A percentile compares a stretch with the other conserved stretches of the same genome.
Evolutionary conservation across 352 stramenopile genomes (phyloP).

Genomic region (Globisporangium cylindrosporum): DNA sequence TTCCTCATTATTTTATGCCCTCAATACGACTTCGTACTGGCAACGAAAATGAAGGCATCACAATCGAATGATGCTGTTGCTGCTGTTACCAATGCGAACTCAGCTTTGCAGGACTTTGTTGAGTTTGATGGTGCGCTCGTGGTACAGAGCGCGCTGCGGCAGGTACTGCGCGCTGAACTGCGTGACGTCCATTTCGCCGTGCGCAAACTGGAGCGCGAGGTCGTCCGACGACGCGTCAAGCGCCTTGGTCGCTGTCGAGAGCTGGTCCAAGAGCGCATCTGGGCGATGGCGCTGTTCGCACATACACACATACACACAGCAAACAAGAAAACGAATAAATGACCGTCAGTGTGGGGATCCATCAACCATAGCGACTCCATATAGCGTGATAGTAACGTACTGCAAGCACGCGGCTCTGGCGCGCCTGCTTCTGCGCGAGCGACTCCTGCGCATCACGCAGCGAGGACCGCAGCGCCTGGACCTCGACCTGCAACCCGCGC

Average conservation of each 20-base stretch:
- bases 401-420: conserved; percentile 63
- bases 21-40: background rate
- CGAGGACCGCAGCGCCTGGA: conserved; percentile 41
- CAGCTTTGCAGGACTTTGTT: conserved; percentile 46
- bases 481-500: conserved; percentile 45
- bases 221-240: conserved; percentile 72
- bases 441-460: conserved; percentile 53
- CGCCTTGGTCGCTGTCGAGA: conserved; percentile 52
- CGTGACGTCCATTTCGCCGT: conserved; percentile 68
- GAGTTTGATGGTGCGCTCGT: conserved; percentile 76
- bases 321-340: background rate
- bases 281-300: conserved; percentile 53
- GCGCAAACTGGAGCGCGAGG: conserved; percentile 63
- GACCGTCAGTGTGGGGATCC: background rate
- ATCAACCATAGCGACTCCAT: background rate
- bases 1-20: conserved; percentile 11
- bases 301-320: conserved; percentile 6
- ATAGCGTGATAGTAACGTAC: conserved; percentile 27
- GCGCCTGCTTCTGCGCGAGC: conserved; percentile 64
- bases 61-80: background rate
- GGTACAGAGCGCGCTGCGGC: conserved; percentile 65
- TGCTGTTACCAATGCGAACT: background rate
- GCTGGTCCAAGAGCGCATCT: conserved; percentile 68
- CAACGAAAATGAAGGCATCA: background rate
- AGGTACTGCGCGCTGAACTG: conserved; percentile 69